These are phyloP conservation scores for Staphylotrichum longicolle DNA, from an alignment of 495 filamentous ascomycete species.

Conservation along the genomic window DNA sequence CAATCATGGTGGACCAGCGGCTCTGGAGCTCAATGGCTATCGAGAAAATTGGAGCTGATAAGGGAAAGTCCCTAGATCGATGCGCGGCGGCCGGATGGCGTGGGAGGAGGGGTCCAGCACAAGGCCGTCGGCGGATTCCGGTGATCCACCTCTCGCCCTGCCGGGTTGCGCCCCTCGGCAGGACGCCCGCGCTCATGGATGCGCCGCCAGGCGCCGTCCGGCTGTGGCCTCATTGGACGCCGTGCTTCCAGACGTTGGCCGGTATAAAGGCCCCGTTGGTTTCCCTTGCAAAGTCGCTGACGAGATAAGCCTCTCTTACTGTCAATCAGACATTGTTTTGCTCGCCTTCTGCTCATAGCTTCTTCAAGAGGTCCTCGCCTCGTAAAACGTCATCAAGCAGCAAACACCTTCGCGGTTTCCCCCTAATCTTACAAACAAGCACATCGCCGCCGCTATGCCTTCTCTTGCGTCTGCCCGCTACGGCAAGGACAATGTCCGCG, in stretches of 20 bases:
- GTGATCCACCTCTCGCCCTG: conserved; percentile 22
- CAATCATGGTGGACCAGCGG: no score
- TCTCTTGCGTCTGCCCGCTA: conserved; percentile 73
- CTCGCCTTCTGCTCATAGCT: no score
- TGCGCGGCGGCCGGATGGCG: conserved; percentile 4
- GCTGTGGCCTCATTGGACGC: conserved; percentile 5
- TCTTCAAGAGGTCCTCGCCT: no score
- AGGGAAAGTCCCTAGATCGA: no score
- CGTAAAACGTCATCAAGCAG: no score
- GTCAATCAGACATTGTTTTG: no score
- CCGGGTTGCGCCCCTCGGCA: conserved; percentile 12
- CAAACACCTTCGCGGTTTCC: no score
- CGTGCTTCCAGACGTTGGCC: conserved; percentile 1
- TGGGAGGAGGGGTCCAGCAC: conserved; percentile 4
- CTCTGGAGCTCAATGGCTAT: no score
- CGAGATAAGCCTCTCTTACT: no score
- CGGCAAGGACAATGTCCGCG: conserved; percentile 97
- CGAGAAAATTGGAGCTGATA: no score
- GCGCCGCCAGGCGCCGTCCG: conserved; percentile 28
- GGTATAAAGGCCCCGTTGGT: conserved; percentile 3
- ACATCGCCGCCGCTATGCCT: conserved; percentile 44
- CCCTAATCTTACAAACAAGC: background rate
- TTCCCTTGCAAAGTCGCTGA: background rate
- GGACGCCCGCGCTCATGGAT: background rate
- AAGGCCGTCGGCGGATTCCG: conserved; percentile 40